Evolutionary conservation across 345 rosid species (phyloP).

Genomic region (Balakata baccata): DNA sequence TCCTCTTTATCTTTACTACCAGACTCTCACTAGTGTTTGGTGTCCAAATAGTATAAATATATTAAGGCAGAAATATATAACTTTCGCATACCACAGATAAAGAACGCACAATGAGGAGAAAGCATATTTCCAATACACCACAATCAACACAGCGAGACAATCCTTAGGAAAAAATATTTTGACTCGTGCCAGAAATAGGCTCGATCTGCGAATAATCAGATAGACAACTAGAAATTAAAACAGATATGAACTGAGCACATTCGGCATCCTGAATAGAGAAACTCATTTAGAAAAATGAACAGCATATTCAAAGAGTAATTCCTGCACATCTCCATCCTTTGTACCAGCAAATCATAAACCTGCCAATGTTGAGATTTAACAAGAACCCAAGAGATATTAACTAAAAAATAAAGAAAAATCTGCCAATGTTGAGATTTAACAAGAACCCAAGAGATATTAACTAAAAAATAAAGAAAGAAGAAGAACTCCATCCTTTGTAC

Average conservation of each 20-base stretch:
- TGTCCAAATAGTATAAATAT: no score
- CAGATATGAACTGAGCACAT: slow-evolving; percentile 17
- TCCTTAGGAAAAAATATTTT: slow-evolving; percentile 61
- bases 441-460: background rate
- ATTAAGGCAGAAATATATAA: no score
- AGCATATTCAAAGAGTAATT: slow-evolving; percentile 75
- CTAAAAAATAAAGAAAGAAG: no score
- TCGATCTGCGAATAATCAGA: slow-evolving; percentile 59
- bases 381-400: background rate
- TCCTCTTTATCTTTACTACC: no score
- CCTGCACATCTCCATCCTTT: slow-evolving; percentile 78
- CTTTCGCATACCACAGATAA: no score
- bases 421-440: slow-evolving; percentile 27
- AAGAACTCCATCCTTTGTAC: slow-evolving; percentile 80
- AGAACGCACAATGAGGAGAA: no score
- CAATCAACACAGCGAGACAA: slow-evolving; percentile 75
- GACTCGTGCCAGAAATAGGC: slow-evolving; percentile 55
- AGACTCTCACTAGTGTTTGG: no score
- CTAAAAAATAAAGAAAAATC: no score
- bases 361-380: slow-evolving; percentile 27
- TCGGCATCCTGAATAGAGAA: slow-evolving; percentile 26
- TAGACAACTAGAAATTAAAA: slow-evolving; percentile 15
- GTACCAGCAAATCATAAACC: slow-evolving; percentile 87
- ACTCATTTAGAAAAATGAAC: slow-evolving; percentile 88
- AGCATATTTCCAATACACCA: no score